phyloP scores from a whole-genome alignment of 2,329 filamentous ascomycete species.

The Alternaria sp. region DNA sequence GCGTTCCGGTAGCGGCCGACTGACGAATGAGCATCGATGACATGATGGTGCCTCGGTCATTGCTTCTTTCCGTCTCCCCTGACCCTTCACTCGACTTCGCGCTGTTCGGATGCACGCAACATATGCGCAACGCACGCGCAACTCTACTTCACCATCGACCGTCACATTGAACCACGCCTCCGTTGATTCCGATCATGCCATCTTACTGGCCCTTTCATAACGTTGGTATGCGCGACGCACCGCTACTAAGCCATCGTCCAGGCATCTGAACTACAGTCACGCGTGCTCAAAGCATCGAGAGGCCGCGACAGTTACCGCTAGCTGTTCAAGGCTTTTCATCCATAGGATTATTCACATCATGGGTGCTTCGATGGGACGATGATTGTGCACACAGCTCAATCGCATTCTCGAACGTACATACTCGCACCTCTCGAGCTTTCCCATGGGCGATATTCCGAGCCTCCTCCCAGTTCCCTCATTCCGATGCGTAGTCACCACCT shows the following conservation, averaged over 20 bases:
- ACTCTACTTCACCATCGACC: background rate
- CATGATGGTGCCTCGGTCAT: conserved; percentile 14
- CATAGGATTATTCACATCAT: background rate
- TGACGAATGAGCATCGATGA: conserved; percentile 12
- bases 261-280: background rate
- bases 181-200: no score
- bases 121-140: background rate
- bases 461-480: background rate
- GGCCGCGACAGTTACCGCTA: background rate
- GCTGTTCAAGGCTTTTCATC: background rate
- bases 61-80: conserved; percentile 2
- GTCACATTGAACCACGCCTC: background rate
- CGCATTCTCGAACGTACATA: background rate
- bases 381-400: background rate
- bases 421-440: background rate
- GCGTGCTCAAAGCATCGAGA: background rate
- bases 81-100: background rate
- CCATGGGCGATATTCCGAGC: background rate
- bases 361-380: background rate
- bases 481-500: background rate
- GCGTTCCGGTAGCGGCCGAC: conserved; percentile 19
- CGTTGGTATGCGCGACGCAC: background rate
- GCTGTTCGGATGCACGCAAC: background rate
- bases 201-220: no score
- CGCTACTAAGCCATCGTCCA: background rate